Conservation (phyloP, 1,139 yeast genomes). For the Debaryomyces psychrophilus region DNA sequence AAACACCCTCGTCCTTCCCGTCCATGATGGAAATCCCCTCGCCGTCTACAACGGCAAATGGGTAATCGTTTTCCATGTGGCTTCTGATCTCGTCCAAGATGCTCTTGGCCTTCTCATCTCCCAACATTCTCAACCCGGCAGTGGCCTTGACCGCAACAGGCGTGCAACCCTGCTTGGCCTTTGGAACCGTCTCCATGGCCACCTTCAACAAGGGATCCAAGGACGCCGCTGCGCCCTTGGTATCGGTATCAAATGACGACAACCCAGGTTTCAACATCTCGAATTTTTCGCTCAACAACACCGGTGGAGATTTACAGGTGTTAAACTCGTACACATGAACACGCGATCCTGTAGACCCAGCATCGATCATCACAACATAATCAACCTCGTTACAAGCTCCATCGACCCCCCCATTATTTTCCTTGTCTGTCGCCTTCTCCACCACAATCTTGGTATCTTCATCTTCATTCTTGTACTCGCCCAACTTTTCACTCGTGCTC, state of each 20-base stretch:
- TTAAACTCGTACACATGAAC: slow-evolving; percentile 92
- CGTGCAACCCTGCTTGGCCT: slow-evolving; percentile 70
- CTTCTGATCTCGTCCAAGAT: slow-evolving; percentile 75
- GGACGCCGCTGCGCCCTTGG: slow-evolving; percentile 83
- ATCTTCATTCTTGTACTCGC: slow-evolving; percentile 12
- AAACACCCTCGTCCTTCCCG: slow-evolving; percentile 98
- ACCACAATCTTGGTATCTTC: slow-evolving; percentile 4
- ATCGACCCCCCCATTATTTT: slow-evolving; percentile 6
- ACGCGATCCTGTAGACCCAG: slow-evolving; percentile 96
- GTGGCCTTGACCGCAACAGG: slow-evolving; percentile 98
- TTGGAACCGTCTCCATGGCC: slow-evolving; percentile 79
- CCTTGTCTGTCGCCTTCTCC: slow-evolving; percentile 9
- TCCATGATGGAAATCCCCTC: slow-evolving; percentile 92
- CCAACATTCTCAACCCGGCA: slow-evolving; percentile 90
- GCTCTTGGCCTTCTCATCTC: slow-evolving; percentile 67
- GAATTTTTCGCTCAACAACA: slow-evolving; percentile 74
- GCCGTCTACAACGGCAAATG: slow-evolving; percentile 85
- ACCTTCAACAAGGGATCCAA: slow-evolving; percentile 75
- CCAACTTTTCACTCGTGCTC: slow-evolving; percentile 13
- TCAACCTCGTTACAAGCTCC: slow-evolving; percentile 34
- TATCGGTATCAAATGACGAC: slow-evolving; percentile 79
- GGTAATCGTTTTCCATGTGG: slow-evolving; percentile 77
- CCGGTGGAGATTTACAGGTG: slow-evolving; percentile 82
- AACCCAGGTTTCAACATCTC: slow-evolving; percentile 92
- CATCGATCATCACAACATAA: slow-evolving; percentile 88